A percentile compares a stretch with the other conserved stretches of the same genome.
Conservation (phyloP, 352 stramenopile genomes). For the Thalassiosira exigua region DNA sequence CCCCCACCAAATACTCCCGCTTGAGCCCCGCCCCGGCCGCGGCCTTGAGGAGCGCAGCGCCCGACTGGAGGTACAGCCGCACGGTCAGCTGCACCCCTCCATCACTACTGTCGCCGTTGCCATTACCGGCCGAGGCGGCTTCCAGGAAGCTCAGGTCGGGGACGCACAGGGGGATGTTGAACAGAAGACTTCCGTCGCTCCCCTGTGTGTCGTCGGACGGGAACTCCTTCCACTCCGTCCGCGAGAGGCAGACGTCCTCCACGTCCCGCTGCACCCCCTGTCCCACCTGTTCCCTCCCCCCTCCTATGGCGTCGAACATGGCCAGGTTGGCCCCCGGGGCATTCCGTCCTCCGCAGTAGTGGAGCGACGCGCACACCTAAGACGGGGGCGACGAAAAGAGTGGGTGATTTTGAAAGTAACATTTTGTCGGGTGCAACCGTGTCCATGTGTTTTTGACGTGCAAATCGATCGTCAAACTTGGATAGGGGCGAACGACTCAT, state of each 20-base stretch:
- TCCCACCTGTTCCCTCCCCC: not conserved
- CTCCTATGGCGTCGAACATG: conserved; percentile 16
- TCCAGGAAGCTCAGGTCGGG: conserved; percentile 48
- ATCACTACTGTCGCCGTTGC: not conserved
- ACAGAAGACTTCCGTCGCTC: conserved; percentile 9
- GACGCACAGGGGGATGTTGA: conserved; percentile 43
- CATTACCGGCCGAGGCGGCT: not conserved
- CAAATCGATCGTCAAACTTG: too few species aligned
- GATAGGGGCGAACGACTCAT: too few species aligned
- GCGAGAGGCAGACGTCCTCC: conserved; percentile 59
- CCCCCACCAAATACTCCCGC: conserved; percentile 46
- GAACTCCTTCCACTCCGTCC: conserved; percentile 48
- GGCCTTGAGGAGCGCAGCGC: conserved; percentile 49
- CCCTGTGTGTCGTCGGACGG: conserved; percentile 6
- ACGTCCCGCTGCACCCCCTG: conserved; percentile 3
- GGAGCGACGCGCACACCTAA: conserved; percentile 61
- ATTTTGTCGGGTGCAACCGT: too few species aligned
- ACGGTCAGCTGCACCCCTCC: conserved; percentile 33
- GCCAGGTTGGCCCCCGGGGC: conserved; percentile 1
- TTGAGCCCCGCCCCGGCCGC: conserved; percentile 39
- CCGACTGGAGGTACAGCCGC: conserved; percentile 43
- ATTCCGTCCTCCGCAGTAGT: conserved; percentile 35
- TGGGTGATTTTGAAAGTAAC: too few species aligned
- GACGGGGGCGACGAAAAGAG: too few species aligned
- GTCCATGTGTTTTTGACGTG: too few species aligned